phyloP scores from a whole-genome alignment of 208 protist species.

The Lotmaria passim region DNA sequence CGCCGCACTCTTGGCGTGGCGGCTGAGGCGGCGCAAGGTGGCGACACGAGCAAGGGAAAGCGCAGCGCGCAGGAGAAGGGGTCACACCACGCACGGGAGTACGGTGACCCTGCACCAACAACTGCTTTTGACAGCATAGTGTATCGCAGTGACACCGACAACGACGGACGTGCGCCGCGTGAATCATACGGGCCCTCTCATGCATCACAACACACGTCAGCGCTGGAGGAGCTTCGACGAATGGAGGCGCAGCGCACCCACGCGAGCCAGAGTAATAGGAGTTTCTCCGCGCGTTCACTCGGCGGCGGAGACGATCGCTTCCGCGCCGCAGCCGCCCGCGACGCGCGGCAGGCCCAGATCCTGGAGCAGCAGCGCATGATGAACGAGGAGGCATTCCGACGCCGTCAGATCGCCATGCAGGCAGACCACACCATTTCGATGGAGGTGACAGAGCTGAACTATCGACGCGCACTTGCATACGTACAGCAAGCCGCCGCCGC shows the following conservation, averaged over 20 bases:
- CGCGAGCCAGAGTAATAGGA: too few relatives aligned
- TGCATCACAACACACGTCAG: not conserved
- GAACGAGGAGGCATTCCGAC: conserved; percentile 36
- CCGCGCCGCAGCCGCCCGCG: not conserved
- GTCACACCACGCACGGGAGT: too few relatives aligned
- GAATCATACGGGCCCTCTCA: not conserved
- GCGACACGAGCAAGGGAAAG: not conserved
- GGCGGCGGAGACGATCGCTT: not conserved
- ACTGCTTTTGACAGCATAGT: too few relatives aligned
- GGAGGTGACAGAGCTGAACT: conserved; percentile 37
- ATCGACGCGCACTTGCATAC: conserved; percentile 20
- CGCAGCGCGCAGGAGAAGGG: not conserved
- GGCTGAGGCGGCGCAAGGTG: not conserved
- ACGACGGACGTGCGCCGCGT: too few relatives aligned
- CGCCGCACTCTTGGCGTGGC: conserved; percentile 17
- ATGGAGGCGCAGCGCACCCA: too few relatives aligned
- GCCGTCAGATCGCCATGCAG: conserved; percentile 33
- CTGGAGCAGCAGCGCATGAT: conserved; percentile 30
- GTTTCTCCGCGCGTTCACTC: too few relatives aligned
- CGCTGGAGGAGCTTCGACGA: conserved; percentile 1
- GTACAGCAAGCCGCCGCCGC: conserved; percentile 7
- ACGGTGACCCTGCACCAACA: too few relatives aligned
- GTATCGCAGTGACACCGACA: too few relatives aligned
- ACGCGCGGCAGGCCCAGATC: conserved; percentile 2
- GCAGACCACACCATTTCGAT: conserved; percentile 30